Evolutionary conservation across 257 asterid genomes (phyloP).

Genomic region (Scutellaria galericulata): DNA sequence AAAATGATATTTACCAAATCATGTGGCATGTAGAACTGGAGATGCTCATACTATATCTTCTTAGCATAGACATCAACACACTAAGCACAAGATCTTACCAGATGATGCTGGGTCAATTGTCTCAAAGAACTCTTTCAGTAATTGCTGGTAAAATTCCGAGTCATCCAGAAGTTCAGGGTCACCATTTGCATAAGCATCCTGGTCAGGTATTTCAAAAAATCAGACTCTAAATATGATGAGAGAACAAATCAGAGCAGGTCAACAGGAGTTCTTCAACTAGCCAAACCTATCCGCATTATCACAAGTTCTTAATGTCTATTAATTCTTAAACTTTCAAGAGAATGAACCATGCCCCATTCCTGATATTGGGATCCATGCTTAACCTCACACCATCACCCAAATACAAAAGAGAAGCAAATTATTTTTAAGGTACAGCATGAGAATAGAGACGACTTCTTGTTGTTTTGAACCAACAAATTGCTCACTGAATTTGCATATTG

Average conservation of each 20-base stretch:
- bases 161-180: constrained; percentile 94
- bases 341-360: neutral
- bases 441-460: neutral
- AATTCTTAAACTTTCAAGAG: neutral
- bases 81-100: constrained; percentile 51
- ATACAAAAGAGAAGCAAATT: no score
- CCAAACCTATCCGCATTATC: neutral
- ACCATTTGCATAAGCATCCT: constrained; percentile 57
- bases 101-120: constrained; percentile 83
- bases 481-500: neutral
- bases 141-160: constrained; percentile 83
- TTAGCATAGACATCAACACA: neutral
- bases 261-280: neutral
- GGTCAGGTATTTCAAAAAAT: constrained; percentile 31
- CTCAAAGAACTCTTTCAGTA: constrained; percentile 91
- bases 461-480: neutral
- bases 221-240: constrained; percentile 6
- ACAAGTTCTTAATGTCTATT: constrained; percentile 3
- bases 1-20: neutral
- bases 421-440: no score
- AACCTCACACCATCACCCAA: no score
- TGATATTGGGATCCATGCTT: no score
- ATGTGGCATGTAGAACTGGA: constrained; percentile 5
- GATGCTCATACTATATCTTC: neutral
- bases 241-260: constrained; percentile 4